These are phyloP conservation scores for Lactarius pseudohatsudake DNA, from an alignment of 768 basidiomycete genomes.

Conservation along the genomic window DNA sequence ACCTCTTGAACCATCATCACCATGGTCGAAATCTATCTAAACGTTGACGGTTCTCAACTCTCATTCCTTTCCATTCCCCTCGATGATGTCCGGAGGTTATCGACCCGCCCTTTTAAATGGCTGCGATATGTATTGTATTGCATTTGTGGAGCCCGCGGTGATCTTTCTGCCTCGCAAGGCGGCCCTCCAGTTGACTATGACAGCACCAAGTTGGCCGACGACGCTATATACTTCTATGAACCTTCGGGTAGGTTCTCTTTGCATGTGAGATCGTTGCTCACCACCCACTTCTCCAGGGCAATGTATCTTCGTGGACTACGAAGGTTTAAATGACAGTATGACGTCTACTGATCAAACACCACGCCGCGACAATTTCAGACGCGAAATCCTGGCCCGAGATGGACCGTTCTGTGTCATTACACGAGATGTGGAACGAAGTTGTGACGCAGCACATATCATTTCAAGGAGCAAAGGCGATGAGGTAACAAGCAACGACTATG, in stretches of 20 bases:
- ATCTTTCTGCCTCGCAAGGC: too few relatives aligned
- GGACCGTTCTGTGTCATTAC: not conserved
- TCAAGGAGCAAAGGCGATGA: not conserved
- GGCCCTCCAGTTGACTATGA: too few relatives aligned
- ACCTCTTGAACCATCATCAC: too few relatives aligned
- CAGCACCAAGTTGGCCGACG: too few relatives aligned
- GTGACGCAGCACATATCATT: not conserved
- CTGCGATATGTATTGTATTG: constrained; percentile 1
- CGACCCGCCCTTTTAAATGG: not conserved
- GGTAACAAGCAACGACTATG: not conserved
- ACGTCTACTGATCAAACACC: not conserved
- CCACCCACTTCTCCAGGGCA: not conserved
- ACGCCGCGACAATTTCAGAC: not conserved
- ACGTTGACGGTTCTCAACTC: too few relatives aligned
- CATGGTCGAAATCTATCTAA: too few relatives aligned
- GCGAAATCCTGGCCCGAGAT: not conserved
- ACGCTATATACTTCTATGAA: too few relatives aligned
- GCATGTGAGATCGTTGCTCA: too few relatives aligned
- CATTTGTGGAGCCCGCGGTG: constrained; percentile 3
- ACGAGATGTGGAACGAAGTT: not conserved
- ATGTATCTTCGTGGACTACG: not conserved
- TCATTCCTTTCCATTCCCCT: not conserved
- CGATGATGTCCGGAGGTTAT: not conserved
- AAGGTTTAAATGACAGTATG: not conserved
- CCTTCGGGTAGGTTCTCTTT: too few relatives aligned